Percentiles rank a stretch among this genome's conserved stretches.
phyloP scores from a whole-genome alignment of 805 yeast species.

The Zygoascus tannicola region DNA sequence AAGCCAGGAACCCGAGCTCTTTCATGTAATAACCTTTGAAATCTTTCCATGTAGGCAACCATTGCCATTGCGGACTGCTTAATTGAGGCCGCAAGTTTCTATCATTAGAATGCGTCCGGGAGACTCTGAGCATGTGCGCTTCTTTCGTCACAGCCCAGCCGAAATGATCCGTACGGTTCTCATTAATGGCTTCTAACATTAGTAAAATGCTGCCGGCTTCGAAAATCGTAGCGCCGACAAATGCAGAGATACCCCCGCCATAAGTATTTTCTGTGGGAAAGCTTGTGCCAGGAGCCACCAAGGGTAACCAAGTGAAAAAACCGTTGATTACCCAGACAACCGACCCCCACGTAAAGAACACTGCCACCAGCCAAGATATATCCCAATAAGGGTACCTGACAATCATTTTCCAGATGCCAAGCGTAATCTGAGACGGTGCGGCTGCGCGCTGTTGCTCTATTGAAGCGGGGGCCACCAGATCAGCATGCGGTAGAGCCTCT shows the following conservation, averaged over 20 bases:
- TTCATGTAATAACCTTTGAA: slow-evolving; percentile 7
- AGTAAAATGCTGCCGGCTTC: slow-evolving; percentile 13
- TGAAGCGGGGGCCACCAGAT: too few species aligned
- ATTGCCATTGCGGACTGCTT: slow-evolving; percentile 2
- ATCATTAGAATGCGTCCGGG: background rate
- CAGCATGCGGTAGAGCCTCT: background rate
- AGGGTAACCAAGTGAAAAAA: slow-evolving; percentile 14
- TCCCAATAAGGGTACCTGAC: slow-evolving; percentile 12
- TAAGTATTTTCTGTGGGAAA: slow-evolving; percentile 7
- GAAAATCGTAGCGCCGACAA: slow-evolving; percentile 14
- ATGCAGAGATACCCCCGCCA: slow-evolving; percentile 14
- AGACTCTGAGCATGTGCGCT: background rate
- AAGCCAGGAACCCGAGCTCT: slow-evolving; percentile 11
- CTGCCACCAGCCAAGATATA: slow-evolving; percentile 10
- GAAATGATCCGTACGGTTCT: slow-evolving; percentile 9
- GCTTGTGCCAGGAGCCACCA: slow-evolving; percentile 7
- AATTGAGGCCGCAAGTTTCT: background rate
- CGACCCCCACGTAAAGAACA: slow-evolving; percentile 11
- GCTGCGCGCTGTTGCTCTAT: too few species aligned
- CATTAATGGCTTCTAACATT: slow-evolving; percentile 14
- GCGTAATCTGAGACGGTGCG: background rate
- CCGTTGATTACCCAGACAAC: slow-evolving; percentile 14
- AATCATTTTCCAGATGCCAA: slow-evolving; percentile 8
- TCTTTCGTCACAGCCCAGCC: slow-evolving; percentile 12
- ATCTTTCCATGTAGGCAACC: slow-evolving; percentile 10